Evolutionary conservation across 257 asterid genomes (phyloP).

Genomic region (Forsythia suspensa): DNA sequence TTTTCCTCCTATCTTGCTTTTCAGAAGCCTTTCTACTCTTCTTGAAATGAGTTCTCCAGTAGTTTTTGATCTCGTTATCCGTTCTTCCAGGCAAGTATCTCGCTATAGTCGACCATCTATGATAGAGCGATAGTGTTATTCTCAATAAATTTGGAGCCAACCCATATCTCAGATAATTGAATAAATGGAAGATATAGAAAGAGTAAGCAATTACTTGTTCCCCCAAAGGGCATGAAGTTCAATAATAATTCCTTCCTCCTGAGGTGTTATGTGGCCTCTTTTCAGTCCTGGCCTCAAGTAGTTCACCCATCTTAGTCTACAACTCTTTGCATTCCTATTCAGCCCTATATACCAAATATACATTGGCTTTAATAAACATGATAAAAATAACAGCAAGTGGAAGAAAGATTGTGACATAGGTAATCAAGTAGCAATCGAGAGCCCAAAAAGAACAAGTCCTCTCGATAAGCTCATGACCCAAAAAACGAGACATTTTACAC

Average conservation of each 20-base stretch:
- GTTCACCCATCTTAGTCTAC: slow-evolving; percentile 54
- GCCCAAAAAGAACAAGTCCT: background rate
- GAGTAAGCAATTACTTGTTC: slow-evolving; percentile 31
- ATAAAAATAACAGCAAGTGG: background rate
- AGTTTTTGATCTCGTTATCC: slow-evolving; percentile 41
- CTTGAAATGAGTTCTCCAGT: slow-evolving; percentile 46
- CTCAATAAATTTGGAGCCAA: background rate
- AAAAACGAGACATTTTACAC: background rate
- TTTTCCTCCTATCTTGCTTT: slow-evolving; percentile 19
- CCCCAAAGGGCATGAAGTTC: slow-evolving; percentile 55
- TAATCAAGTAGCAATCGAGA: background rate
- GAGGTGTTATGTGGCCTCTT: slow-evolving; percentile 45
- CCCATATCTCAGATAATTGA: background rate
- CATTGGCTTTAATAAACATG: too few species aligned
- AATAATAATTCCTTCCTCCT: slow-evolving; percentile 46
- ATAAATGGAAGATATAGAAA: background rate
- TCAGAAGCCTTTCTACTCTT: slow-evolving; percentile 14
- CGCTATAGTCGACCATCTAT: slow-evolving; percentile 46
- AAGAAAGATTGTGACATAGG: background rate
- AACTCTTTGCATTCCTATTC: slow-evolving; percentile 48
- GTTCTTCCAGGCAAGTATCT: slow-evolving; percentile 49
- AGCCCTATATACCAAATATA: slow-evolving; percentile 29
- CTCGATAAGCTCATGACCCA: background rate
- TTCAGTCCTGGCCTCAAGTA: slow-evolving; percentile 48
- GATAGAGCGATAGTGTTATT: background rate